Evolutionary conservation across 164 flowering plant genomes (phyloP), one percentile per base, ranked within the genome.

Genomic region (Nymphaea thermarum): DNA sequence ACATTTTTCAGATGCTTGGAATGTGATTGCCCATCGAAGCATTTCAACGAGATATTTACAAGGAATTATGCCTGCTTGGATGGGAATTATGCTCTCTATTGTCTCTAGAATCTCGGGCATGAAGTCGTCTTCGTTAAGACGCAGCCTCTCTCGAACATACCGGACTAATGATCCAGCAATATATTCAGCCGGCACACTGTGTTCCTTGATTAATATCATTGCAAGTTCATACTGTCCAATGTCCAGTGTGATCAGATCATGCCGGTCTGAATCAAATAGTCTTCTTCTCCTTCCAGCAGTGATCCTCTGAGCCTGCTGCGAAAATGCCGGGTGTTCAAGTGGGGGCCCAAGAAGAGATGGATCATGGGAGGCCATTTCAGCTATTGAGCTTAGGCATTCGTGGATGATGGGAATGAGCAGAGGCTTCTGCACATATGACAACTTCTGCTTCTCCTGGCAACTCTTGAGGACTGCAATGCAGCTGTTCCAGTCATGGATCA

Each of bases 341-440:
- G 91, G 87, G n/a, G 78, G 77, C 11, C 91, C 91, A 3, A 93
- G 83, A 10, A 86, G 83, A 51, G 53, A 44, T 3, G 92, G 96
- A 76, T 86, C 71, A 5, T 47, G 51, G n/a, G 71, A 36, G 3
- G 77, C 92, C 76, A 77, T 86, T 1, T 44, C 42, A 15, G 83
- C 70, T 4, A 93, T 74, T 4, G 95, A 82, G 8, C 82, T 79
- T 2, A 82, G 43, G 65, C 81, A 85, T 17, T 77, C 74, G 11
- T 82, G 79, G 17, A 90, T 57, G 41, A 90, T 42, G 8, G 89
- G 84, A 4, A 14, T 36, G 0, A 87, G 85, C 18, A 72, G 77
- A 43, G 77, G 59, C 25, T 62, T 17, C 41, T 62, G 64, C 10
- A 4, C 42, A 17, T 10, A 17, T 17, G 64, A 62, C 16, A 41